Evolutionary conservation across 2,329 filamentous ascomycete species (phyloP).

Genomic region (Fusarium haematococcum): DNA sequence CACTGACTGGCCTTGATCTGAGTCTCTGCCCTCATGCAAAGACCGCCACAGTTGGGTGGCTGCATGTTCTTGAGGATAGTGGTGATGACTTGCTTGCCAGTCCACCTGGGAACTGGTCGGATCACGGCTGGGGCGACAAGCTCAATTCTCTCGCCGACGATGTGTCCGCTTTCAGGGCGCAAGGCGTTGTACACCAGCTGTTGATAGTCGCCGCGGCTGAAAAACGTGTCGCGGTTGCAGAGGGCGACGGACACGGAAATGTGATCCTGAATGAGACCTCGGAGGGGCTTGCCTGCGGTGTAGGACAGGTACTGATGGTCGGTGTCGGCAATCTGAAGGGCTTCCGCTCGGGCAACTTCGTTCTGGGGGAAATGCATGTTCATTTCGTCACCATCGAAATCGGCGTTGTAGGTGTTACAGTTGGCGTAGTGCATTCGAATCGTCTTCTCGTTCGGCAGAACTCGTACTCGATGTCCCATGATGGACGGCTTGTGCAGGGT

Average conservation of each 20-base stretch:
- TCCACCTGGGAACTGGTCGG: slow-evolving; percentile 88
- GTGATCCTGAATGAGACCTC: slow-evolving; percentile 98
- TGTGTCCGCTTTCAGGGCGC: slow-evolving; percentile 90
- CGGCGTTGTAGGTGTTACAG: slow-evolving; percentile 99
- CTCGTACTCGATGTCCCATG: slow-evolving; percentile 95
- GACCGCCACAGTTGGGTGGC: slow-evolving; percentile 78
- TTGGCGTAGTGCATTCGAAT: slow-evolving; percentile 99
- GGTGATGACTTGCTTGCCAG: slow-evolving; percentile 94
- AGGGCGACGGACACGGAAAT: slow-evolving; percentile 93
- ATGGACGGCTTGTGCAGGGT: slow-evolving; percentile 99
- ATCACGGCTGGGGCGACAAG: slow-evolving; percentile 84
- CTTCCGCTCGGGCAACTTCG: slow-evolving; percentile 92
- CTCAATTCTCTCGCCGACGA: slow-evolving; percentile 83
- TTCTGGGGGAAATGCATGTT: slow-evolving; percentile 99
- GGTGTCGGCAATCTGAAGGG: slow-evolving; percentile 92
- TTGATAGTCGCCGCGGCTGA: slow-evolving; percentile 88
- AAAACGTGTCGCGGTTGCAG: slow-evolving; percentile 92
- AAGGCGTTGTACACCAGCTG: slow-evolving; percentile 93
- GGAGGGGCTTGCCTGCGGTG: slow-evolving; percentile 90
- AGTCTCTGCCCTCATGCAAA: slow-evolving; percentile 84
- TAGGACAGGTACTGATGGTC: slow-evolving; percentile 97
- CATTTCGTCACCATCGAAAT: slow-evolving; percentile 99
- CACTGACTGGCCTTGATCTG: slow-evolving; percentile 84
- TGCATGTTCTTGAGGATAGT: slow-evolving; percentile 94
- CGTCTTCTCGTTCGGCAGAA: slow-evolving; percentile 93